phyloP scores from a whole-genome alignment of 1,139 yeast genomes.

The Suhomyces taliae region DNA sequence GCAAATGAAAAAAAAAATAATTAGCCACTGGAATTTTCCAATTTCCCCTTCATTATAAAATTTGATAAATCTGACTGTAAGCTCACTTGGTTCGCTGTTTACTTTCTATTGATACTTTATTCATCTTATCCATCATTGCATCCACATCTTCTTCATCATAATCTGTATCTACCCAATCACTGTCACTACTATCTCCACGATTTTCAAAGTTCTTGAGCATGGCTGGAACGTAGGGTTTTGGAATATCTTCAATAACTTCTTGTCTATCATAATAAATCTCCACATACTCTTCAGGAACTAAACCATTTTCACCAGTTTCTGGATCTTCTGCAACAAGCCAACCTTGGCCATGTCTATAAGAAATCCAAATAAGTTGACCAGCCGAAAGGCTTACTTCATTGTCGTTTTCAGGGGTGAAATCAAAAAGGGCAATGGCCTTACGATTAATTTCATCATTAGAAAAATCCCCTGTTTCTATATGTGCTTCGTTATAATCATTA shows the following conservation, averaged over 20 bases:
- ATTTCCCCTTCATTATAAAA: no score
- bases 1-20: no score
- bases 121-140: neutral
- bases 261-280: conserved; percentile 45
- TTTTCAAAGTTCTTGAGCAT: conserved; percentile 28
- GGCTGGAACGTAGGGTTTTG: conserved; percentile 49
- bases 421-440: conserved; percentile 82
- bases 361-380: conserved; percentile 83
- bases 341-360: conserved; percentile 95
- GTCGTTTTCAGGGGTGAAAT: conserved; percentile 89
- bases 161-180: conserved; percentile 42
- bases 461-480: conserved; percentile 1
- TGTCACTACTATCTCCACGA: conserved; percentile 22
- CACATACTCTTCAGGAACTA: conserved; percentile 95
- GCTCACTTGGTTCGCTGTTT: no score
- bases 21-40: no score
- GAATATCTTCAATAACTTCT: conserved; percentile 35
- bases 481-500: conserved; percentile 4
- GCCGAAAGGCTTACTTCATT: conserved; percentile 79
- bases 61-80: no score
- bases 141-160: conserved; percentile 15
- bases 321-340: conserved; percentile 96
- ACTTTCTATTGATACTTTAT: neutral
- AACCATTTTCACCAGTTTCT: conserved; percentile 76
- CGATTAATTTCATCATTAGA: conserved; percentile 43